These are phyloP conservation scores for Apiotrichum gamsii DNA, from an alignment of 1,284 basidiomycete genomes.

Conservation along the genomic window DNA sequence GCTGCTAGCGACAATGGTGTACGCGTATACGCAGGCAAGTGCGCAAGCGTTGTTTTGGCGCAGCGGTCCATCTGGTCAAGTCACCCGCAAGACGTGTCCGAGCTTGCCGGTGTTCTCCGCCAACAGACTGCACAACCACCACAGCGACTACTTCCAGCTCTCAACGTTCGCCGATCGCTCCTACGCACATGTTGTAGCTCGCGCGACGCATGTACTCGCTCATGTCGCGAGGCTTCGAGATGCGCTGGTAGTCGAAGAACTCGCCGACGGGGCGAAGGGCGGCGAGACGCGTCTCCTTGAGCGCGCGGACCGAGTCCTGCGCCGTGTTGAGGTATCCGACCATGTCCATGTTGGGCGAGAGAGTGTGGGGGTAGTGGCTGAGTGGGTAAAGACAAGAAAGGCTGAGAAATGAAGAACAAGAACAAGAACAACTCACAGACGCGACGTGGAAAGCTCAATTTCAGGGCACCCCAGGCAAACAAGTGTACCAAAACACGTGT, in stretches of 20 bases:
- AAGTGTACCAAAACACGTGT: too few relatives aligned
- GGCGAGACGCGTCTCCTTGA: constrained; percentile 78
- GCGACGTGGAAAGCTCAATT: background rate
- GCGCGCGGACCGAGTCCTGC: constrained; percentile 63
- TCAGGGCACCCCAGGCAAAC: too few relatives aligned
- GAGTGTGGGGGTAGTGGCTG: background rate
- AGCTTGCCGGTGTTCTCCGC: too few relatives aligned
- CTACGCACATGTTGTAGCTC: constrained; percentile 36
- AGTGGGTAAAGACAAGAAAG: background rate
- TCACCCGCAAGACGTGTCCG: too few relatives aligned
- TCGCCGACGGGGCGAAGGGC: constrained; percentile 70
- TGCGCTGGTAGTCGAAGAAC: constrained; percentile 75
- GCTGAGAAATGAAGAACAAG: background rate
- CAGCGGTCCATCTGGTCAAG: too few relatives aligned
- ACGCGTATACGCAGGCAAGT: too few relatives aligned
- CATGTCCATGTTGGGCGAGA: constrained; percentile 30
- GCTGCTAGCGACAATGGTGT: too few relatives aligned
- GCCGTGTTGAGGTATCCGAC: constrained; percentile 51
- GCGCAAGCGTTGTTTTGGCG: too few relatives aligned
- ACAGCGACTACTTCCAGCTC: constrained; percentile 56
- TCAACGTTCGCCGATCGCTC: background rate
- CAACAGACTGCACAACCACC: too few relatives aligned
- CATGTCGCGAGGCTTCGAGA: constrained; percentile 66
- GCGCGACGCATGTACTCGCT: constrained; percentile 49
- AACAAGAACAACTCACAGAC: background rate